These are phyloP conservation scores for Dendrobium huoshanense DNA, from an alignment of 106 monocot genomes.

Conservation along the genomic window DNA sequence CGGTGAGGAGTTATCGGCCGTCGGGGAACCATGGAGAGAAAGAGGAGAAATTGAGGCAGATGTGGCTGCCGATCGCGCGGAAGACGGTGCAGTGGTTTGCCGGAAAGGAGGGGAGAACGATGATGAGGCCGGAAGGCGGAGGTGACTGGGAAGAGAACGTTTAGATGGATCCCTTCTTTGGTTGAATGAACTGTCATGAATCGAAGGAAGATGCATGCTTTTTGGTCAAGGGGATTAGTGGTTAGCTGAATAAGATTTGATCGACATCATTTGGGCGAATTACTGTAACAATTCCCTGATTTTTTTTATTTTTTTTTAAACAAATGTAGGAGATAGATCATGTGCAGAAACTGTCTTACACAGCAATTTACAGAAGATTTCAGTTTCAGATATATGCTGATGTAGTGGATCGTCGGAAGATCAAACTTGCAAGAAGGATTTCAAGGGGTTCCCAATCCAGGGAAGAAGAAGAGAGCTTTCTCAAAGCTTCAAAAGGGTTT, in stretches of 20 bases:
- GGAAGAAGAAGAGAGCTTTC: too few species aligned
- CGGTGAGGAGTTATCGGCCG: conserved; percentile 31
- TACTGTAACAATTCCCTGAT: background rate
- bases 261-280: background rate
- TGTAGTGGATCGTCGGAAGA: too few species aligned
- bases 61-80: conserved; percentile 73
- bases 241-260: background rate
- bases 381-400: background rate
- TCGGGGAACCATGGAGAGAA: background rate
- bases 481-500: too few species aligned
- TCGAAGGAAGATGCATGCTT: background rate
- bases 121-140: background rate
- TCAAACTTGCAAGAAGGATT: too few species aligned
- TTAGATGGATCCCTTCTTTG: background rate
- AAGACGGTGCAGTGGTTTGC: conserved; percentile 66
- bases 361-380: background rate
- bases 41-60: conserved; percentile 49
- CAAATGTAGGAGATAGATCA: background rate
- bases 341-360: conserved; percentile 1
- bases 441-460: too few species aligned
- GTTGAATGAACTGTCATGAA: background rate
- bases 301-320: background rate
- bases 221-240: background rate
- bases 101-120: conserved; percentile 38
- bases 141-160: background rate